These are phyloP conservation scores for Schizochytrium sp. DNA, from an alignment of 108 stramenopile species.

Conservation along the genomic window DNA sequence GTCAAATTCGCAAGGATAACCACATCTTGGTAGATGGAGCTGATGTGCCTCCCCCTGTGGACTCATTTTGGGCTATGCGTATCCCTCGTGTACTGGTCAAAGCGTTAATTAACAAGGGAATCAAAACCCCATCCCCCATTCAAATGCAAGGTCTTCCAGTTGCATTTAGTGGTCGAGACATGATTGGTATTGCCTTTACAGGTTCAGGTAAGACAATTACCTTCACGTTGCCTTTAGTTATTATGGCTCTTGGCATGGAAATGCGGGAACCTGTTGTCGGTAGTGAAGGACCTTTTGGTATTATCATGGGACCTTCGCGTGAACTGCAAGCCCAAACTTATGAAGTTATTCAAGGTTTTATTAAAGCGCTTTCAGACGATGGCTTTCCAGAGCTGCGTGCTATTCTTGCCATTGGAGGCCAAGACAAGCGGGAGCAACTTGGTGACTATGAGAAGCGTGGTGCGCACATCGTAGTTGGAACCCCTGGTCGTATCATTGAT, in stretches of 20 bases:
- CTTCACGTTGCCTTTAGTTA: slow-evolving; percentile 92
- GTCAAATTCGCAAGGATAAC: slow-evolving; percentile 89
- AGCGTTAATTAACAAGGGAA: slow-evolving; percentile 84
- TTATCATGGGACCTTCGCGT: slow-evolving; percentile 93
- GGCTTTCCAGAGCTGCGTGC: slow-evolving; percentile 85
- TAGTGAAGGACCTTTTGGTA: slow-evolving; percentile 95
- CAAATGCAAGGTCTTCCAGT: slow-evolving; percentile 99
- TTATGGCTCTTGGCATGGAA: slow-evolving; percentile 96
- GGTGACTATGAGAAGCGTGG: slow-evolving; percentile 80
- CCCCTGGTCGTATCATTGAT: slow-evolving; percentile 93
- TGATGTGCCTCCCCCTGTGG: slow-evolving; percentile 87
- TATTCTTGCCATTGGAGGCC: slow-evolving; percentile 94
- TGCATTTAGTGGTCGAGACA: slow-evolving; percentile 93
- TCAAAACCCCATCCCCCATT: slow-evolving; percentile 95
- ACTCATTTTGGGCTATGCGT: slow-evolving; percentile 93
- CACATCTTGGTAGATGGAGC: slow-evolving; percentile 92
- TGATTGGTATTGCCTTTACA: slow-evolving; percentile 99
- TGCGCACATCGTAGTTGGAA: slow-evolving; percentile 94
- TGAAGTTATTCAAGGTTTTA: slow-evolving; percentile 83
- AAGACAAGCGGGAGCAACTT: slow-evolving; percentile 88
- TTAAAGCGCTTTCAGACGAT: background rate
- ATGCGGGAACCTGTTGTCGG: slow-evolving; percentile 87
- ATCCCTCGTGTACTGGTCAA: slow-evolving; percentile 87
- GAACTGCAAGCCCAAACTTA: slow-evolving; percentile 97
- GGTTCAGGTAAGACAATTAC: slow-evolving; percentile 93